Evolutionary conservation across 441 rosid genomes (phyloP), one percentile per base, ranked within the genome.

Genomic region (Macaranga tanarius): DNA sequence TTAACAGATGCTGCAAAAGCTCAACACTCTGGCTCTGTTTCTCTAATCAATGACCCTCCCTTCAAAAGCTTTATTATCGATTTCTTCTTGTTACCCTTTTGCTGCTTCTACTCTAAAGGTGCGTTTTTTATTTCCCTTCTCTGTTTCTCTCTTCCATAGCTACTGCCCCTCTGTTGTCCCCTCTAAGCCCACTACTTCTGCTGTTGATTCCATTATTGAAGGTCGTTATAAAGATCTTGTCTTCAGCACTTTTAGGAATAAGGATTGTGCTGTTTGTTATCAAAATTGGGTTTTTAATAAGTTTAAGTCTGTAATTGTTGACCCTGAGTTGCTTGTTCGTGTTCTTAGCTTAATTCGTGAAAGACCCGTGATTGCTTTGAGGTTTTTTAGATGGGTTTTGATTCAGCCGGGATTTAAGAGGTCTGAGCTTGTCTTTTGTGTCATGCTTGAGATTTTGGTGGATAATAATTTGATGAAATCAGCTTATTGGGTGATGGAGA

Each of bases 301-400:
- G 48, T 89, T 89, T 71, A 75, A 60, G 28, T 72, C 80, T 48
- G 81, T 88, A 13, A 42, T 88, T 17, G 50, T 71, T 15, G 83
- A 91, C 67, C 87, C 95, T 23, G 72, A 83, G 44, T 77, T 89
- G 80, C 81, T 91, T 19, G 73, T 78, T 60, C 82, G 82, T 34
- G 90, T 89, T 67, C 84, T 91, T 55, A 22, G 73, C 28, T 75
- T 78, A 73, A 77, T 89, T 75, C 79, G 88, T 0, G 84, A 71
- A 2, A 85, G 80, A 74, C 97, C 95, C 22, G 74, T 78, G 64
- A 81, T 84, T 70, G 90, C 89, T 70, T 83, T 78, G 61, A 75
- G 85, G 45, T 80, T 88, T 58, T 89, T 87, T 71, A 79, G 82
- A 57, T 92, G 95, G 90, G 77, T 84, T 12, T 84, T 83, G 81